A percentile compares a stretch with the other conserved stretches of the same genome.
Evolutionary conservation across 192 early-diverging fungal species (phyloP).

Genomic region (Thamnidium elegans): DNA sequence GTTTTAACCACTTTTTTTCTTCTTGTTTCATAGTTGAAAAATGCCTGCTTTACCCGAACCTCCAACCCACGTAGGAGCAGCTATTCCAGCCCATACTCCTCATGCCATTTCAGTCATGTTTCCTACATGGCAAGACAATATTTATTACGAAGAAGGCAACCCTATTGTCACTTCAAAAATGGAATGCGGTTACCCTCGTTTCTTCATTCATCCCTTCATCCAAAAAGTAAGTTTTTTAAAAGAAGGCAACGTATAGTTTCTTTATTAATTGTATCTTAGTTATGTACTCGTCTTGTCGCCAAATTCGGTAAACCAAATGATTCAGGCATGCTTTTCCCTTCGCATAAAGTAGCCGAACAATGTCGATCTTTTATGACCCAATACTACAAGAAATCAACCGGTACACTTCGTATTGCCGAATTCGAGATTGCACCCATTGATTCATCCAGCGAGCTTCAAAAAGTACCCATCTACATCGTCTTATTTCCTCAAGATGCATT

Average conservation of each 20-base stretch:
- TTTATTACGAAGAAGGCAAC: slow-evolving; percentile 91
- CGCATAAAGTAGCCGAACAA: slow-evolving; percentile 58
- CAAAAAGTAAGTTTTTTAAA: slow-evolving; percentile 51
- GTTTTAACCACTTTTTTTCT: neutral
- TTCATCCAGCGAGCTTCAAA: slow-evolving; percentile 42
- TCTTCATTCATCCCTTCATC: slow-evolving; percentile 78
- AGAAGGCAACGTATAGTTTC: neutral
- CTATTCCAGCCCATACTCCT: slow-evolving; percentile 71
- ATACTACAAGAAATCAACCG: slow-evolving; percentile 35
- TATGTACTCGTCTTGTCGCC: slow-evolving; percentile 46
- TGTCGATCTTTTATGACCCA: slow-evolving; percentile 63
- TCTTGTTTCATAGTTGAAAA: slow-evolving; percentile 2
- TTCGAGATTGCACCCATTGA: slow-evolving; percentile 48
- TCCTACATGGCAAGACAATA: slow-evolving; percentile 86
- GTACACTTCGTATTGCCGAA: slow-evolving; percentile 60
- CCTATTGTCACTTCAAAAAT: slow-evolving; percentile 65
- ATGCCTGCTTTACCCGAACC: slow-evolving; percentile 22
- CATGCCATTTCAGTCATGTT: slow-evolving; percentile 90
- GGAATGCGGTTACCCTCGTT: slow-evolving; percentile 89
- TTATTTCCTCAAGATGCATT: slow-evolving; percentile 71
- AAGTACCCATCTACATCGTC: slow-evolving; percentile 58
- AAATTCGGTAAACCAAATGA: slow-evolving; percentile 68
- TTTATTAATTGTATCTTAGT: slow-evolving; percentile 2
- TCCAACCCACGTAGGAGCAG: slow-evolving; percentile 53
- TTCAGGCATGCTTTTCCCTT: slow-evolving; percentile 73